phyloP scores from a whole-genome alignment of 2,329 filamentous ascomycete genomes.

The Colletotrichum sublineola region DNA sequence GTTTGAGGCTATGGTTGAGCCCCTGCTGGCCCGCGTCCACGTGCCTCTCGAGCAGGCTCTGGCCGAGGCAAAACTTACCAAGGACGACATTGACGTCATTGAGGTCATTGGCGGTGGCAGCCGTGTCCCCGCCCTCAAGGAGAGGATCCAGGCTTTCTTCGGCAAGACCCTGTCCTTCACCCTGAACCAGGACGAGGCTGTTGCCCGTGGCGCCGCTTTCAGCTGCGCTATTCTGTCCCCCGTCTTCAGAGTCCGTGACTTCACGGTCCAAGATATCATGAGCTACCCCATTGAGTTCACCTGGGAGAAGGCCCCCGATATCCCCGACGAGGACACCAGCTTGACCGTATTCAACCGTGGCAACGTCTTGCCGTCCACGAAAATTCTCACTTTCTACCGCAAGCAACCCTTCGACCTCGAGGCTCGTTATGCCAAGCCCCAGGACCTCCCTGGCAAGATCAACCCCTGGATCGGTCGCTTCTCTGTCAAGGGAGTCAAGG shows the following conservation, averaged over 20 bases:
- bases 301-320: conserved; percentile 98
- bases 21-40: conserved; percentile 80
- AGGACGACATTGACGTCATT: conserved; percentile 92
- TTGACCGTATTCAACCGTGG: conserved; percentile 98
- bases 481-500: conserved; percentile 97
- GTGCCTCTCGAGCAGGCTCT: conserved; percentile 89
- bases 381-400: conserved; percentile 99
- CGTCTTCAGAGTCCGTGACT: conserved; percentile 98
- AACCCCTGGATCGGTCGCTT: conserved; percentile 98
- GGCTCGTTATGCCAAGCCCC: conserved; percentile 91
- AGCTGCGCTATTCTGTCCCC: conserved; percentile 97
- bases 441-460: conserved; percentile 87
- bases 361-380: conserved; percentile 96
- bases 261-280: conserved; percentile 96
- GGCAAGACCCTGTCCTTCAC: conserved; percentile 94
- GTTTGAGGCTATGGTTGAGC: conserved; percentile 90
- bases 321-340: conserved; percentile 97
- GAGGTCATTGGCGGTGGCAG: conserved; percentile 96
- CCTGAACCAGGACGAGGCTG: conserved; percentile 97
- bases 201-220: conserved; percentile 96
- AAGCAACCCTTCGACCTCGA: conserved; percentile 98
- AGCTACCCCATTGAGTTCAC: conserved; percentile 98
- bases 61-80: conserved; percentile 89
- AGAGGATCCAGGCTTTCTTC: conserved; percentile 90
- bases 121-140: conserved; percentile 93